Percentiles rank a stretch among this genome's conserved stretches.
Conservation (phyloP, 1,284 basidiomycete species). For the Schizophyllum amplum region DNA sequence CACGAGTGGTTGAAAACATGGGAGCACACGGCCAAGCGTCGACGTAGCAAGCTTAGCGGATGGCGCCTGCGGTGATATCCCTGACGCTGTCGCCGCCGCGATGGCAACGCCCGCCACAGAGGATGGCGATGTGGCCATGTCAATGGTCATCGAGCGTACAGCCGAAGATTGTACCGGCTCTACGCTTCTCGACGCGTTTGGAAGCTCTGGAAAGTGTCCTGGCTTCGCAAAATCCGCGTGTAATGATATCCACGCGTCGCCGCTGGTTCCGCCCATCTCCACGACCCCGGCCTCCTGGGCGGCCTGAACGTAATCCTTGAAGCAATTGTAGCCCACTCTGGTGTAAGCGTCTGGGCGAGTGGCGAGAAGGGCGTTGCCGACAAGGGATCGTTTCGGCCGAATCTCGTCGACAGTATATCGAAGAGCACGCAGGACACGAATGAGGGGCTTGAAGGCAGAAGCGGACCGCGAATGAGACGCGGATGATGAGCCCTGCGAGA, state of each 20-base stretch:
- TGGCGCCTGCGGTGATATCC: no score
- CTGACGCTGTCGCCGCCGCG: no score
- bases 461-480: neutral
- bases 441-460: constrained; percentile 7
- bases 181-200: no score
- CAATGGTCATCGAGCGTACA: no score
- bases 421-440: constrained; percentile 11
- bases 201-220: no score
- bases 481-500: neutral
- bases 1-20: neutral
- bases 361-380: constrained; percentile 29
- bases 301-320: constrained; percentile 35
- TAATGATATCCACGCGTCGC: constrained; percentile 40
- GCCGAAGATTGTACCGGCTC: no score
- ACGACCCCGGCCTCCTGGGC: constrained; percentile 40
- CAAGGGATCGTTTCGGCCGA: constrained; percentile 28
- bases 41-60: no score
- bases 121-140: no score
- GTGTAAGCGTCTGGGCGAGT: constrained; percentile 29
- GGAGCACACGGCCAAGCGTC: neutral
- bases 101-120: no score
- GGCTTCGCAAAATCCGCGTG: neutral
- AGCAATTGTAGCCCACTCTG: constrained; percentile 32
- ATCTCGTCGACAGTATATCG: constrained; percentile 23
- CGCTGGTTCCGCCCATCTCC: constrained; percentile 34